Base-by-base conservation (phyloP, 164 flowering plant species). In the Macadamia integrifolia region DNA sequence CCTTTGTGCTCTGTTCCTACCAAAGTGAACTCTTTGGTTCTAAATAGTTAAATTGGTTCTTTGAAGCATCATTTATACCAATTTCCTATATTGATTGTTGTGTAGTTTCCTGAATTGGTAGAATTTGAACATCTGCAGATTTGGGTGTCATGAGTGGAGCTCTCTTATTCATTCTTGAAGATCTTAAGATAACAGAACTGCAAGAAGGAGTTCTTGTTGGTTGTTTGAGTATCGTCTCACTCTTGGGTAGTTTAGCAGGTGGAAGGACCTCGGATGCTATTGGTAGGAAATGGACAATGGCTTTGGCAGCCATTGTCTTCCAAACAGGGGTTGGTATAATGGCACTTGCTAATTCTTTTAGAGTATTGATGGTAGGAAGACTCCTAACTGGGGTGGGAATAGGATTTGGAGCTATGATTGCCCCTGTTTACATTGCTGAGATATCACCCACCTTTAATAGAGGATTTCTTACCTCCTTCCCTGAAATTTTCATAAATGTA, bases 1-100 rank as follows among this genome's bases (percentile, higher is more conserved):
- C 87, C 90, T 88, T 96, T 90, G 67, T 91, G 99, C 28, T 90
- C 75, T 66, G 97, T 87, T 69, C 94, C 97, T 50, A 95, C 88
- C 67, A 95, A 75, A 60, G 97, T 87, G 69, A 23, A 23, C 23
- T 23, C 23, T 23, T 23, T 23, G 23, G 23, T 0, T 35, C 5
- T 35, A 35, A 35, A 35, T 35, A 35, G 40, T 35, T 35, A 5
- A 35, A 2, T 35, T 35, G 40, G 40, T 35, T 35, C 5, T 35
- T 35, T 35, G 40, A 35, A 35, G 40, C 40, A 35, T 35, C 40
- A 2, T 35, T 35, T 5, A 35, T 35, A 35, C 5, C 40, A 35
- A 35, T 35, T 35, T 35, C 40, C 40, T 35, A 35, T 35, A 35
- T 35, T 35, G 0, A 35, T 35, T 35, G 40, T 35, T 35, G 40